phyloP scores from a whole-genome alignment of 768 basidiomycete species.

The Ephemerocybe angulata region DNA sequence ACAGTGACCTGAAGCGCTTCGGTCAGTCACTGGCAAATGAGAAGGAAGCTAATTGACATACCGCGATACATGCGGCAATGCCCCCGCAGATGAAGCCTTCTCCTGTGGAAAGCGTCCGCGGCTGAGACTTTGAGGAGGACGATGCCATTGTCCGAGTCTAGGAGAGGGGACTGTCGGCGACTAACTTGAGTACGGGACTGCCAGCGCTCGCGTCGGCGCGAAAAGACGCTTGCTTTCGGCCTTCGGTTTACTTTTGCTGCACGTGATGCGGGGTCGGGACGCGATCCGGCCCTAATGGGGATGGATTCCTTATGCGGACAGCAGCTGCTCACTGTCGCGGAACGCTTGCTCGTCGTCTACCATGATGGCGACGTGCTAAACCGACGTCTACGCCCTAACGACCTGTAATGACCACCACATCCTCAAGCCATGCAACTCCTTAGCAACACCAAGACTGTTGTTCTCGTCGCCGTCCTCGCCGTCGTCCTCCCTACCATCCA shows the following conservation, averaged over 20 bases:
- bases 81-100: slow-evolving; percentile 91
- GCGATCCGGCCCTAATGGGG: too few species aligned
- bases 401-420: slow-evolving; percentile 10
- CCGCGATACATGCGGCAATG: slow-evolving; percentile 87
- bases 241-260: not conserved
- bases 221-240: not conserved
- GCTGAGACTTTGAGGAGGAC: slow-evolving; percentile 12
- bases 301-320: not conserved
- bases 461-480: slow-evolving; percentile 55
- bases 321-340: not conserved
- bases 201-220: not conserved
- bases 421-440: slow-evolving; percentile 30
- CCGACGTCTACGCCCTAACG: not conserved
- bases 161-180: not conserved
- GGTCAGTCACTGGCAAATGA: slow-evolving; percentile 7
- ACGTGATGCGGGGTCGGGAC: slow-evolving; percentile 4
- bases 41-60: slow-evolving; percentile 34
- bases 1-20: slow-evolving; percentile 58
- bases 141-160: slow-evolving; percentile 11
- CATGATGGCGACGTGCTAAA: slow-evolving; percentile 5
- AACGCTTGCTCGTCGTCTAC: not conserved
- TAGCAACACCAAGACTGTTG: slow-evolving; percentile 49
- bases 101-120: slow-evolving; percentile 50
- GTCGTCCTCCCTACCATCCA: slow-evolving; percentile 51
- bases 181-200: not conserved